Conservation (phyloP, 768 basidiomycete species). For the Cyclocybe cylindracea region DNA sequence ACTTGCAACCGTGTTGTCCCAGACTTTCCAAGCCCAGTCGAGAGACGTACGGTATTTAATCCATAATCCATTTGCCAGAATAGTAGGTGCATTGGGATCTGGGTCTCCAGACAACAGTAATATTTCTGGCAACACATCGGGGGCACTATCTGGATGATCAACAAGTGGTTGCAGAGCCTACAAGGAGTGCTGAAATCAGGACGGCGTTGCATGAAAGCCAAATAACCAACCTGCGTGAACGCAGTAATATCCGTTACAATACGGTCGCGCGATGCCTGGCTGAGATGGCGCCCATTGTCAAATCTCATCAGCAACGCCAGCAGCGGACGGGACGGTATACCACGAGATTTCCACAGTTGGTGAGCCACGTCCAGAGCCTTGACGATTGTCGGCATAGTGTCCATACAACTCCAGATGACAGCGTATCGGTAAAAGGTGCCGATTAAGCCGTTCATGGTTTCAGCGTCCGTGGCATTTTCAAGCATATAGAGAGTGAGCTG, state of each 20-base stretch:
- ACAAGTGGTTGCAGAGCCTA: constrained; percentile 51
- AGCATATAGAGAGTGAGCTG: constrained; percentile 59
- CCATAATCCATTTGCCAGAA: constrained; percentile 78
- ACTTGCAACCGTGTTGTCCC: constrained; percentile 80
- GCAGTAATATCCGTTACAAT: constrained; percentile 59
- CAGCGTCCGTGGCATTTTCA: constrained; percentile 48
- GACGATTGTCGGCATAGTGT: constrained; percentile 55
- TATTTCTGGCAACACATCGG: constrained; percentile 62
- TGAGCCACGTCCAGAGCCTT: constrained; percentile 63
- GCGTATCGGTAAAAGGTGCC: constrained; percentile 72
- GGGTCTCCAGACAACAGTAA: constrained; percentile 62
- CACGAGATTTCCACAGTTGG: constrained; percentile 61
- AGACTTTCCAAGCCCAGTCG: constrained; percentile 82
- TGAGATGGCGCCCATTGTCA: constrained; percentile 60
- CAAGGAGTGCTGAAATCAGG: not conserved
- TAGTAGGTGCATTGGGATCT: constrained; percentile 60
- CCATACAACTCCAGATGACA: constrained; percentile 79
- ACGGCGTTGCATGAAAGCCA: not conserved
- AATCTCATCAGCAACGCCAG: constrained; percentile 66
- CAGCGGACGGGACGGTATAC: constrained; percentile 64
- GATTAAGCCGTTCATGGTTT: constrained; percentile 62
- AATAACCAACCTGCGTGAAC: constrained; percentile 58
- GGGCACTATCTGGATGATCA: constrained; percentile 41
- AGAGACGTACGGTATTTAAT: constrained; percentile 74
- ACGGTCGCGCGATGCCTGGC: constrained; percentile 54